phyloP scores from a whole-genome alignment of 441 rosid genomes.

The Populus hybrid region DNA sequence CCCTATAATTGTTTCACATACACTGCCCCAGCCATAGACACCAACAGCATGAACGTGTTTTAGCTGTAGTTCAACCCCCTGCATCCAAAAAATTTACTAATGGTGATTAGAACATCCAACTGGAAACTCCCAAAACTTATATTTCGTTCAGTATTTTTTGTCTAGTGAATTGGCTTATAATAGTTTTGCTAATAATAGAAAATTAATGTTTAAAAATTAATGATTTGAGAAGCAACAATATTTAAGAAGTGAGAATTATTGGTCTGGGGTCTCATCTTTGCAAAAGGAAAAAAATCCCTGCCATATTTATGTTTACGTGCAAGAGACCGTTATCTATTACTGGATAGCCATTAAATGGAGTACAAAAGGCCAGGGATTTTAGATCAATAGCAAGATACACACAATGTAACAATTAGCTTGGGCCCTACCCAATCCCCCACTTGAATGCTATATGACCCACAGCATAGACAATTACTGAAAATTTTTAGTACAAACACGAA shows the following conservation, averaged over 20 bases:
- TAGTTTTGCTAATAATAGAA: neutral
- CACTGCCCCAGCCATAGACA: no score
- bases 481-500: neutral
- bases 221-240: neutral
- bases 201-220: neutral
- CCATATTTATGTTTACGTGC: neutral
- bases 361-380: neutral
- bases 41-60: slow-evolving; percentile 91
- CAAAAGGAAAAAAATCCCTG: neutral
- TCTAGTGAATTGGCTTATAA: neutral
- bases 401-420: neutral
- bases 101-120: slow-evolving; percentile 17
- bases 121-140: slow-evolving; percentile 8
- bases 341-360: neutral
- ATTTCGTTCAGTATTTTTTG: neutral
- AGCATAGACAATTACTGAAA: neutral
- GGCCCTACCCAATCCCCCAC: neutral
- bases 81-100: slow-evolving; percentile 34
- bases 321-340: neutral
- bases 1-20: no score
- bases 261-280: neutral
- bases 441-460: neutral
- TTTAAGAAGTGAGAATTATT: neutral
- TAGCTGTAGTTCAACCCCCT: slow-evolving; percentile 96
- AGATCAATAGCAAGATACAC: neutral